Conservation (phyloP, 2,329 filamentous ascomycete genomes). For the Ophiocordyceps camponoti-rufipedis region DNA sequence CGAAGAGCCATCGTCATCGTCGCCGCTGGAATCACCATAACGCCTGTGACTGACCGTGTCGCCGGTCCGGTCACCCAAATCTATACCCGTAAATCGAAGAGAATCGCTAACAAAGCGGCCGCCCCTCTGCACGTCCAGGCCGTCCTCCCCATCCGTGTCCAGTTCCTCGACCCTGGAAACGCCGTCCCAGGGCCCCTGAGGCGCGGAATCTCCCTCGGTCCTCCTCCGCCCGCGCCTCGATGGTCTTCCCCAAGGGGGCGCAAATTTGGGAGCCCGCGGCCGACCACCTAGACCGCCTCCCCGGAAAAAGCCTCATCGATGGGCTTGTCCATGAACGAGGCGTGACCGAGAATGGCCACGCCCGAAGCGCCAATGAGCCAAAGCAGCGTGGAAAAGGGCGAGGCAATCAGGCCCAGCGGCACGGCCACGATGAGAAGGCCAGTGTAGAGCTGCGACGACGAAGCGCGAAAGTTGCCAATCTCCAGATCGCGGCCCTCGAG, state of each 20-base stretch:
- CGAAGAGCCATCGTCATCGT: neutral
- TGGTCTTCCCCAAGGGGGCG: conserved; percentile 99
- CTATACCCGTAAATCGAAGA: conserved; percentile 40
- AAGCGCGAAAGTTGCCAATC: conserved; percentile 65
- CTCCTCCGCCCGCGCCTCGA: conserved; percentile 65
- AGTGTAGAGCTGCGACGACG: conserved; percentile 87
- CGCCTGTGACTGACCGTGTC: conserved; percentile 20
- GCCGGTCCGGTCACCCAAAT: conserved; percentile 26
- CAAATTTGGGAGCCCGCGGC: conserved; percentile 92
- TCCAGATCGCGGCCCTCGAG: conserved; percentile 79
- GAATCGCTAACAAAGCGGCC: conserved; percentile 40
- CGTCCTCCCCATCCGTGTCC: conserved; percentile 40
- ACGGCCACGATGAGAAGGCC: conserved; percentile 66
- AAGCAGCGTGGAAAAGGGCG: conserved; percentile 67
- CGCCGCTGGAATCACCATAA: conserved; percentile 8
- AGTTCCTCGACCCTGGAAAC: conserved; percentile 44
- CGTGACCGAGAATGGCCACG: conserved; percentile 87
- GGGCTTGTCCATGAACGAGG: conserved; percentile 90
- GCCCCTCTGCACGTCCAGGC: conserved; percentile 23
- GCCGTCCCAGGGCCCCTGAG: conserved; percentile 16
- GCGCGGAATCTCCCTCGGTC: conserved; percentile 28
- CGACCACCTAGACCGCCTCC: conserved; percentile 99
- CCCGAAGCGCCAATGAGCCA: conserved; percentile 95
- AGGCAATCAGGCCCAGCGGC: conserved; percentile 70
- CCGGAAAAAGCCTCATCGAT: conserved; percentile 99